Percentiles rank a stretch among this genome's conserved stretches.
These are phyloP conservation scores for Spinellus fusiger DNA, from an alignment of 192 early-diverging fungal genomes.

Conservation along the genomic window DNA sequence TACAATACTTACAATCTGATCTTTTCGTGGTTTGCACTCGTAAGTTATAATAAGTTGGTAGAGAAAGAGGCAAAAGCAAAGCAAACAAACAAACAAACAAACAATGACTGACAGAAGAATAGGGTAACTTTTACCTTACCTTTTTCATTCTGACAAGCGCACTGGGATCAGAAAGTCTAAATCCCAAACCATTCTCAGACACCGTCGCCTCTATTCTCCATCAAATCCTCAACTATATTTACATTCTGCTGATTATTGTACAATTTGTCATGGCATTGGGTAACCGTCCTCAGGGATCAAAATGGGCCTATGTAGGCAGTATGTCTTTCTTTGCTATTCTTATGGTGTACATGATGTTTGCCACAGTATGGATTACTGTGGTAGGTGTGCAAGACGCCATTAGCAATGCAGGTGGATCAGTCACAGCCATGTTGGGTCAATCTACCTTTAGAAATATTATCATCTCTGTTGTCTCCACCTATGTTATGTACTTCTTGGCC, in stretches of 20 bases:
- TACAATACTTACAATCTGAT: conserved; percentile 81
- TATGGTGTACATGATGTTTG: conserved; percentile 84
- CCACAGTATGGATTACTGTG: conserved; percentile 62
- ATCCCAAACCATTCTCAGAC: conserved; percentile 28
- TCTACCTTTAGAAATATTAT: conserved; percentile 60
- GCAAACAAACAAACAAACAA: not conserved
- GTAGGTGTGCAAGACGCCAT: conserved; percentile 55
- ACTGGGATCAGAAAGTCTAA: conserved; percentile 13
- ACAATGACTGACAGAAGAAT: conserved; percentile 6
- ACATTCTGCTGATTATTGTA: conserved; percentile 63
- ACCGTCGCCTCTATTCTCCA: conserved; percentile 35
- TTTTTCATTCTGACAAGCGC: conserved; percentile 47
- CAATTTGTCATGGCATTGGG: conserved; percentile 88
- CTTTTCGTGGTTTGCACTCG: conserved; percentile 89
- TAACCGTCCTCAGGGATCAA: conserved; percentile 86
- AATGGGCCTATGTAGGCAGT: conserved; percentile 62
- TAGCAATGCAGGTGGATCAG: conserved; percentile 36
- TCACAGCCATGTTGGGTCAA: conserved; percentile 61
- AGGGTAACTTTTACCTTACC: conserved; percentile 64
- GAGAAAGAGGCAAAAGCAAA: not conserved
- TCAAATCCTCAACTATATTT: conserved; percentile 39
- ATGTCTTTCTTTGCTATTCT: conserved; percentile 83
- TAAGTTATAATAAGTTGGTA: conserved; percentile 15
- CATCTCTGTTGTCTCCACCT: conserved; percentile 62
- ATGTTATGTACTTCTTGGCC: conserved; percentile 59